A percentile compares a stretch with the other conserved stretches of the same genome.
Conservation (phyloP, 2,329 filamentous ascomycete species). For the Massarina eburnea region DNA sequence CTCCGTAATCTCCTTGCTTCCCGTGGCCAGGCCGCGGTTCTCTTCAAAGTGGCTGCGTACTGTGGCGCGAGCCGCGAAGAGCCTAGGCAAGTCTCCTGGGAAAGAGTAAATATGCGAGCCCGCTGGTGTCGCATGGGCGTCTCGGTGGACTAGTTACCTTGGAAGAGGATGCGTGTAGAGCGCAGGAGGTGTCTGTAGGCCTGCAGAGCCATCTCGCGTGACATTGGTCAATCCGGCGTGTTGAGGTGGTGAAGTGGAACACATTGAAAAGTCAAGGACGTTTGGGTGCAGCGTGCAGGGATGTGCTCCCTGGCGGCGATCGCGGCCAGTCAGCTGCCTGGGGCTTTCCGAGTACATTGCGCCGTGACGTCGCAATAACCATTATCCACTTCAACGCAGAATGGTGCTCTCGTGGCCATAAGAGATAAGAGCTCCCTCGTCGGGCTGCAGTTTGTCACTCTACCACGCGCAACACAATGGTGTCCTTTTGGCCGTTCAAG, state of each 20-base stretch:
- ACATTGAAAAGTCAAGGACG: constrained; percentile 21
- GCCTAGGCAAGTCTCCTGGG: constrained; percentile 68
- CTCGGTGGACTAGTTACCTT: constrained; percentile 56
- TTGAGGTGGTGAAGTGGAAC: constrained; percentile 4
- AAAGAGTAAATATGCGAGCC: constrained; percentile 10
- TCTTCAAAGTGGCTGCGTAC: constrained; percentile 74
- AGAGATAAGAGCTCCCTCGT: constrained; percentile 23
- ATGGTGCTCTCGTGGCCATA: constrained; percentile 31
- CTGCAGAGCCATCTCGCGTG: constrained; percentile 61
- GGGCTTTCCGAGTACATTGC: constrained; percentile 7
- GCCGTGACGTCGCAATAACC: constrained; percentile 20
- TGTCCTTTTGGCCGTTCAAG: constrained; percentile 84
- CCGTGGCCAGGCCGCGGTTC: constrained; percentile 61
- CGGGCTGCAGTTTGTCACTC: constrained; percentile 27
- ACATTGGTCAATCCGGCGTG: constrained; percentile 12
- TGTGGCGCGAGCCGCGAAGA: constrained; percentile 70
- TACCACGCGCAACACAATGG: constrained; percentile 58
- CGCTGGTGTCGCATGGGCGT: neutral
- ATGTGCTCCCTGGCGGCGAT: constrained; percentile 21
- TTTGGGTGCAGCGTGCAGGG: constrained; percentile 23
- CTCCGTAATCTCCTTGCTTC: constrained; percentile 61
- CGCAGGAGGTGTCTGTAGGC: constrained; percentile 83
- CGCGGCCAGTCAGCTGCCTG: constrained; percentile 23
- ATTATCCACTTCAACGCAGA: constrained; percentile 15
- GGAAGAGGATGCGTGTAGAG: constrained; percentile 78